These are phyloP conservation scores for Diplodia scrobiculata DNA, from an alignment of 2,329 filamentous ascomycete species.

Conservation along the genomic window DNA sequence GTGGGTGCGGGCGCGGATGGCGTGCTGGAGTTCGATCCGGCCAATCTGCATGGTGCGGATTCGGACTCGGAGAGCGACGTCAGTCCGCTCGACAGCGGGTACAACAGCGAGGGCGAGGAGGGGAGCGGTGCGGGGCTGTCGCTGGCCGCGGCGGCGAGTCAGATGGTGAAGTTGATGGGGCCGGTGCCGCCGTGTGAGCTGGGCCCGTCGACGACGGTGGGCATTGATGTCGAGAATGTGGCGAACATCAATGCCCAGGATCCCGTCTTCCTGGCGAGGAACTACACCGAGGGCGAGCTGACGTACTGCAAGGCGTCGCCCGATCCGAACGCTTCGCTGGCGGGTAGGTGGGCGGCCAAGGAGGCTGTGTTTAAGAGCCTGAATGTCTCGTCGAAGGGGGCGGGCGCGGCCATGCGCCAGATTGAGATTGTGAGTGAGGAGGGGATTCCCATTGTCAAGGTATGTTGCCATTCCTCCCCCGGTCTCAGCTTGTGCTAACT, in stretches of 20 bases:
- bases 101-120: neutral
- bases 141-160: no score
- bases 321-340: constrained; percentile 26
- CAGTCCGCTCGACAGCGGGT: neutral
- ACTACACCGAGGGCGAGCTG: constrained; percentile 28
- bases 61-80: neutral
- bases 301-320: neutral
- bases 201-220: neutral
- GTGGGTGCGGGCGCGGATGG: neutral
- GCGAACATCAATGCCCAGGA: neutral
- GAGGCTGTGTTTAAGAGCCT: constrained; percentile 31
- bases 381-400: constrained; percentile 7
- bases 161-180: no score
- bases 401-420: constrained; percentile 28
- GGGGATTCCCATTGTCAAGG: neutral
- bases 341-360: constrained; percentile 30
- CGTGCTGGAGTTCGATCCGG: neutral
- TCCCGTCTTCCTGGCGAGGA: constrained; percentile 28
- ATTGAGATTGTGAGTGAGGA: constrained; percentile 30
- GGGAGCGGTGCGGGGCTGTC: no score
- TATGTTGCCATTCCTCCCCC: neutral
- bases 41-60: neutral
- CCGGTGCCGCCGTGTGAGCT: no score
- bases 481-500: no score
- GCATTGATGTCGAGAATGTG: constrained; percentile 11